These are phyloP conservation scores for Rhodotorula graminis DNA, from an alignment of 768 basidiomycete genomes.

Conservation along the genomic window DNA sequence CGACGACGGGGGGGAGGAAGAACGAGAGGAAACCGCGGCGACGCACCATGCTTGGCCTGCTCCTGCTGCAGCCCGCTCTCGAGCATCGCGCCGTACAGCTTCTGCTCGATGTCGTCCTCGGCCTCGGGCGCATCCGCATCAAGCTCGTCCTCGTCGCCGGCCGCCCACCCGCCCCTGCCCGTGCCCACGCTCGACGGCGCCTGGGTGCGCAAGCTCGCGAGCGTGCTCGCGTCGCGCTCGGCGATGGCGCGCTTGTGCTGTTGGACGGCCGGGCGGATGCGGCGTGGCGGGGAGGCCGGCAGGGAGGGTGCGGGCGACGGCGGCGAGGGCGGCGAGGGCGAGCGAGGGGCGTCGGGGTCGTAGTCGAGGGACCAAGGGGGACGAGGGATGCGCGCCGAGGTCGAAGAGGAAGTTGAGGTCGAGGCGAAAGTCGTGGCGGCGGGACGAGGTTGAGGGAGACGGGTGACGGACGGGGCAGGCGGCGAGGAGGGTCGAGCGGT, in stretches of 20 bases:
- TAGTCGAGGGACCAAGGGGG: neutral
- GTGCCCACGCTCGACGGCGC: neutral
- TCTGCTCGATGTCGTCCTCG: neutral
- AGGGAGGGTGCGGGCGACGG: neutral
- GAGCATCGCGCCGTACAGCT: neutral
- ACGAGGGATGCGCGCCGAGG: neutral
- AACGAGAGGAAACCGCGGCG: accelerated
- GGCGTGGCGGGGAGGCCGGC: neutral
- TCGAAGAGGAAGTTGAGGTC: neutral
- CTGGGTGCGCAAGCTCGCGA: neutral
- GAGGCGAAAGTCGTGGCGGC: neutral
- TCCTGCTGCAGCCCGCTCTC: neutral
- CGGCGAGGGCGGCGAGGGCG: neutral
- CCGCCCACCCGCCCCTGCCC: too few relatives aligned
- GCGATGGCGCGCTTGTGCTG: neutral
- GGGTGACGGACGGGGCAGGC: neutral
- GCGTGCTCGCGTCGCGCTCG: neutral
- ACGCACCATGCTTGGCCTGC: neutral
- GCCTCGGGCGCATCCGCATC: neutral
- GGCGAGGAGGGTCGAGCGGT: neutral
- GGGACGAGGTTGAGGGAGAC: neutral
- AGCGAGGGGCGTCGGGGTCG: neutral
- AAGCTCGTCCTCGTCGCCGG: neutral
- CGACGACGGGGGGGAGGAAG: neutral
- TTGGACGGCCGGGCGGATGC: neutral